These are phyloP conservation scores for Neurospora pannonica DNA, from an alignment of 495 filamentous ascomycete genomes.

Conservation along the genomic window DNA sequence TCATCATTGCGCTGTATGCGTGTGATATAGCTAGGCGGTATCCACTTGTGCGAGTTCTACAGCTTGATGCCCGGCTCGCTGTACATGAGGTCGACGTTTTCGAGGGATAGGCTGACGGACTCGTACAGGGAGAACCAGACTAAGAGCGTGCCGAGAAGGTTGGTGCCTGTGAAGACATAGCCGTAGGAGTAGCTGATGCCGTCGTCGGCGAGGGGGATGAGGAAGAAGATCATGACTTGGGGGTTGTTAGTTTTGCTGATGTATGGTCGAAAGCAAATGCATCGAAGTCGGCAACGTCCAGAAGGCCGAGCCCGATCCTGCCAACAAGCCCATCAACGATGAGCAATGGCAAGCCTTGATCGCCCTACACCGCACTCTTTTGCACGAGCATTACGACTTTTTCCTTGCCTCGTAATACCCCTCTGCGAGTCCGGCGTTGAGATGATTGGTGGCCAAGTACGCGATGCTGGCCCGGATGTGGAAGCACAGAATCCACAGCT, in stretches of 20 bases:
- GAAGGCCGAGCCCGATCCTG: constrained; percentile 30
- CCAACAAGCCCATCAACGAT: constrained; percentile 36
- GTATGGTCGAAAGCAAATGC: constrained; percentile 70
- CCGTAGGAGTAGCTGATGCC: constrained; percentile 68
- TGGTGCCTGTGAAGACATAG: constrained; percentile 69
- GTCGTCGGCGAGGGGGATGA: constrained; percentile 64
- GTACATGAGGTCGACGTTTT: constrained; percentile 74
- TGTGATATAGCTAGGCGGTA: no score
- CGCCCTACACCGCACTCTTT: constrained; percentile 56
- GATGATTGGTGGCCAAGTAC: constrained; percentile 55
- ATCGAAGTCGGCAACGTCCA: constrained; percentile 59
- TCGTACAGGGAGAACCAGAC: constrained; percentile 77
- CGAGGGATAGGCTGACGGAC: constrained; percentile 55
- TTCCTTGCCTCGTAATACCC: constrained; percentile 71
- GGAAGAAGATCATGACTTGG: constrained; percentile 63
- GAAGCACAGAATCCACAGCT: constrained; percentile 53
- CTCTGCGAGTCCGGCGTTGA: constrained; percentile 48
- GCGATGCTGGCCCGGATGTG: constrained; percentile 79
- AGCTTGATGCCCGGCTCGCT: constrained; percentile 49
- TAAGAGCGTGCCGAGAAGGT: constrained; percentile 48
- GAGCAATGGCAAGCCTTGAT: constrained; percentile 68
- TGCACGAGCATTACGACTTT: constrained; percentile 72
- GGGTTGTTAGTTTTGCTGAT: background rate
- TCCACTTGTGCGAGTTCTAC: constrained; percentile 44
- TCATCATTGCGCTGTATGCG: no score